Base-by-base conservation (phyloP, 2,329 filamentous ascomycete genomes). In the Ceratocystis variospora region DNA sequence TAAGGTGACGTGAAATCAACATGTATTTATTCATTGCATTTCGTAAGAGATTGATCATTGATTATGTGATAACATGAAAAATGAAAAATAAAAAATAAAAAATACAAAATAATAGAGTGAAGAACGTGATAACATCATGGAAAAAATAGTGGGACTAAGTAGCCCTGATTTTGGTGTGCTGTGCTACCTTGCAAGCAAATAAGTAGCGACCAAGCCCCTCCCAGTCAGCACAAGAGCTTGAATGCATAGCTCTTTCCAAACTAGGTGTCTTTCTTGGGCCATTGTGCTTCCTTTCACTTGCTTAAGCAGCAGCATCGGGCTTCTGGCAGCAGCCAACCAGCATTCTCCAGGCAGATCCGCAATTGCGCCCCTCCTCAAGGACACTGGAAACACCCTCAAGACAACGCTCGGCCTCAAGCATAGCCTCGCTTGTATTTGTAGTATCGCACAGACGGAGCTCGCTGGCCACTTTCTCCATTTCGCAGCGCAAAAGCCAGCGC, bases 401-500 rank as follows among this genome's bases (percentile, higher is more conserved):
- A 71, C 80, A 82, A 73, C 81, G 81, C 68, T 80, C 82, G 6
- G 83, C 83, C 75, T 83, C 80, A 65, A 76, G 74, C 74, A 83
- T 79, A 61, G 80, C 78, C 57, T 77, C 74, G 25, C 80, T 77
- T 8, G 81, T 74, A 46, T 78, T 80, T 37, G 80, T 79, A 3
- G 77, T 83, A 71, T 84, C 80, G 3, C 76, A 76, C 28, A 84
- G 78, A 10, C 82, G 75, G 68, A 81, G 75, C 73, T 90, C 86
- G 31, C 89, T 88, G 73, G 90, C 79, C 3, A 80, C 79, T 75
- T 83, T 94, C 79, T 96, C 92, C 77, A 87, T 83, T 77, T 94
- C 89, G 72, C 93, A 82, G 72, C 90, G 89, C 70, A 96, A 78
- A 75, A 97, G 83, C 94, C 94, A 99, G 74, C 90, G 88, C 81